Evolutionary conservation across 23 red algal genomes (phyloP).

Genomic region (Gracilaria gracilis): DNA sequence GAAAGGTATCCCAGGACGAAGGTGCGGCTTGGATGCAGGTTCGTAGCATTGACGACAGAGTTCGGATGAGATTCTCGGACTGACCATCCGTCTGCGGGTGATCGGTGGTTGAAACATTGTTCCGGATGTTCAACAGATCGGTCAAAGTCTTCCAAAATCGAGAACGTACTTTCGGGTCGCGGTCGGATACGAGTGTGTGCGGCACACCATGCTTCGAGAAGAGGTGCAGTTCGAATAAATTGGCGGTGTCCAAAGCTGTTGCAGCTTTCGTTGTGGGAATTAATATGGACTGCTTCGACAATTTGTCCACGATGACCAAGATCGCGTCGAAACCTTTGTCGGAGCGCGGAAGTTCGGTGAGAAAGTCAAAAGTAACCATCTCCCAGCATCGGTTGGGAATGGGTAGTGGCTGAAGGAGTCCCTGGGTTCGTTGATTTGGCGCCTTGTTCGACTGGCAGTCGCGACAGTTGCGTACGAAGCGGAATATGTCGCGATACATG

Average conservation of each 20-base stretch:
- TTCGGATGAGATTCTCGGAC: conserved; percentile 42
- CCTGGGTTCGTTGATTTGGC: not conserved
- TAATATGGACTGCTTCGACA: conserved; percentile 29
- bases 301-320: conserved; percentile 38
- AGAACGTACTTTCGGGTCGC: not conserved
- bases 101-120: conserved; percentile 23
- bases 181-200: not conserved
- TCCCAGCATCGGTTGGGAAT: conserved; percentile 41
- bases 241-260: not conserved
- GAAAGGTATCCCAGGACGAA: not conserved
- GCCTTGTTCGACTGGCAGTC: not conserved
- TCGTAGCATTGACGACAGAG: conserved; percentile 26
- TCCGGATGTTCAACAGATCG: not conserved
- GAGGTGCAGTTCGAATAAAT: not conserved
- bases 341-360: conserved; percentile 3
- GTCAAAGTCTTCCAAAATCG: conserved; percentile 13
- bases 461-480: not conserved
- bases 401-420: not conserved
- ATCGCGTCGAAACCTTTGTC: not conserved
- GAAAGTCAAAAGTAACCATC: conserved; percentile 7
- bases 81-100: conserved; percentile 47
- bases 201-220: conserved; percentile 17
- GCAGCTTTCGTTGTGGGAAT: not conserved
- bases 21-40: not conserved
- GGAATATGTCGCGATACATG: not conserved